phyloP scores from a whole-genome alignment of 495 filamentous ascomycete species.

The Neurospora africana region DNA sequence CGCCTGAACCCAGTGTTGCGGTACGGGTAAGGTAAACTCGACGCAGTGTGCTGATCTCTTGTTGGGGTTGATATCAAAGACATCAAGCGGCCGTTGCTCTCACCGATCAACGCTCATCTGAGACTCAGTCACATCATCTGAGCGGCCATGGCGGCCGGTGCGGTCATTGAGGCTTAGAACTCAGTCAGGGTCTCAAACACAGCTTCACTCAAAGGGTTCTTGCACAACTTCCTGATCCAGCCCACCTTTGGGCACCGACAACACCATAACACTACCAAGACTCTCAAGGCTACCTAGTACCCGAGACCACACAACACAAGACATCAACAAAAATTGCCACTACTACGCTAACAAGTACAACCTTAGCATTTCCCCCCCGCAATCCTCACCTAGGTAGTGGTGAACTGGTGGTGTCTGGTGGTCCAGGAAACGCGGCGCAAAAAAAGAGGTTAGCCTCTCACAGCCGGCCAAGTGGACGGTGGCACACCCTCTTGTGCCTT shows the following conservation, averaged over 20 bases:
- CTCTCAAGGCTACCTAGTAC: neutral
- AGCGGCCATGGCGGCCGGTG: neutral
- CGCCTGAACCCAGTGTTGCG: neutral
- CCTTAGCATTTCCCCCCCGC: neutral
- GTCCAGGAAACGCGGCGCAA: neutral
- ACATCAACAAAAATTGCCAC: neutral
- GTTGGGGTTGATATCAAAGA: neutral
- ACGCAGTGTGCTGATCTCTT: neutral
- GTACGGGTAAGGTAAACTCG: neutral
- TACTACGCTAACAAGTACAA: neutral
- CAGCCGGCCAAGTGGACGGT: conserved; percentile 22
- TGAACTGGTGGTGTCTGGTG: conserved; percentile 7
- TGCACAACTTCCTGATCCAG: neutral
- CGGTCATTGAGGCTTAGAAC: neutral
- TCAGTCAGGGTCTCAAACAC: neutral
- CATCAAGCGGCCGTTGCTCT: neutral
- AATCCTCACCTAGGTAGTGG: neutral
- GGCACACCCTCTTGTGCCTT: conserved; percentile 1
- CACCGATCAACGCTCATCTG: neutral
- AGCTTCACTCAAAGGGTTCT: neutral
- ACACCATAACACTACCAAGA: neutral
- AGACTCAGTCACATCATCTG: neutral
- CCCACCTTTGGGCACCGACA: neutral
- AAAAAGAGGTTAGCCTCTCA: conserved; percentile 20
- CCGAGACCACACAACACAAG: conserved; percentile 1